Evolutionary conservation across 208 protist genomes (phyloP), one percentile per base, ranked within the genome.

Genomic region (Crithidia fasciculata): DNA sequence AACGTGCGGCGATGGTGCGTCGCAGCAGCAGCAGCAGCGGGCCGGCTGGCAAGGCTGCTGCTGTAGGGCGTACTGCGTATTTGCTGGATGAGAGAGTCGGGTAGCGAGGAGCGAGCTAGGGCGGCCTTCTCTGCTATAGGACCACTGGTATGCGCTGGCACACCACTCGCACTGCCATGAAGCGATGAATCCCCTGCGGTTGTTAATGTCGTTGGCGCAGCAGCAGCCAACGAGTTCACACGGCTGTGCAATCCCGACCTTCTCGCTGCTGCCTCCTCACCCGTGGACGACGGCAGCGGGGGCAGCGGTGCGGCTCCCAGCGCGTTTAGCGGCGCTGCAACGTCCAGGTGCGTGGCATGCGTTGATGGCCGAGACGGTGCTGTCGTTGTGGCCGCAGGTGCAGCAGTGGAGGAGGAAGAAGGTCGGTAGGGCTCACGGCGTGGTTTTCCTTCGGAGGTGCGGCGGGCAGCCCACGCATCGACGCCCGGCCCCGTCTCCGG

Each of bases 341-440:
- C 59, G n/a, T 64, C 41, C 4, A 64, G 10, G 43, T 64, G 41
- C 18, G 59, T 55, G 19, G 45, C 28, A 13, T 4, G 15, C 2
- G 28, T 28, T 0, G 45, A 13, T 49, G 45, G 12, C 9, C 7
- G 45, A 49, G 45, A 13, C 45, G 61, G 6, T 40, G 61, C 61
- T 4, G 61, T 8, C 52, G 39, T 28, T 5, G 39, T 39, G 41
- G n/a, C 55, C 7, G 15, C 50, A 55, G 50, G 12, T 7, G 6
- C 7, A 5, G 15, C 28, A 28, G 28, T 28, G 28, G 28, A 28
- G 50, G 50, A 55, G 13, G 39, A 47, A 16, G 58, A 47, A 13
- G 69, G 60, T 2, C 69, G 50, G 40, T 61, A 60, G 12, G 58
- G 69, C 69, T 61, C 69, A 36, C 60, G 58, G 36, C 60, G 60